Conservation (phyloP, 2,329 filamentous ascomycete genomes). For the Fusarium virguliforme region DNA sequence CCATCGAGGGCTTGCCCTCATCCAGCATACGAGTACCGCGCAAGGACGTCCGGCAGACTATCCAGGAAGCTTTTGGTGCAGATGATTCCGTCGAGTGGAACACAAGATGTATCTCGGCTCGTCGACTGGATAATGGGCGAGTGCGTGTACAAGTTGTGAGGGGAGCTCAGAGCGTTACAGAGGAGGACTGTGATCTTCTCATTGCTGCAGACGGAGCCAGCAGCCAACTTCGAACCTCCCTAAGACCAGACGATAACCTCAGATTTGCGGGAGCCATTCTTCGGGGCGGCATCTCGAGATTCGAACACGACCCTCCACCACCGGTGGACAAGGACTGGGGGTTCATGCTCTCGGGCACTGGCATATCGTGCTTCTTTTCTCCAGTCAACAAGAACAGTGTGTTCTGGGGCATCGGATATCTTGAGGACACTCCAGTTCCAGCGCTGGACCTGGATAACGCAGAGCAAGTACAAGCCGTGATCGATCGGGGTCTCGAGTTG, state of each 20-base stretch:
- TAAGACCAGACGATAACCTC: conserved; percentile 60
- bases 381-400: conserved; percentile 60
- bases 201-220: conserved; percentile 63
- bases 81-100: conserved; percentile 49
- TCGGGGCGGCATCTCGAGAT: conserved; percentile 58
- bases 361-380: conserved; percentile 62
- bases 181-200: conserved; percentile 59
- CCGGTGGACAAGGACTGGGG: conserved; percentile 60
- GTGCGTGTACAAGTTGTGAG: conserved; percentile 44
- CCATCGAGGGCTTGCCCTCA: conserved; percentile 55
- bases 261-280: conserved; percentile 59
- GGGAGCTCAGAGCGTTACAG: conserved; percentile 15
- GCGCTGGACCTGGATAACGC: conserved; percentile 30
- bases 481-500: conserved; percentile 53
- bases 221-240: conserved; percentile 58
- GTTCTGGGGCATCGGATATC: conserved; percentile 62
- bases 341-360: conserved; percentile 57
- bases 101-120: conserved; percentile 47
- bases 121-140: conserved; percentile 43
- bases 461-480: conserved; percentile 51
- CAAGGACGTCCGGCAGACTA: conserved; percentile 55
- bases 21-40: conserved; percentile 58
- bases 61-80: conserved; percentile 51
- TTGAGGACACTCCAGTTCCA: conserved; percentile 44
- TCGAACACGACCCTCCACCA: conserved; percentile 54